Evolutionary conservation across 2,329 filamentous ascomycete species (phyloP), one percentile per base, ranked within the genome.

Genomic region (Acrodontium crateriforme): DNA sequence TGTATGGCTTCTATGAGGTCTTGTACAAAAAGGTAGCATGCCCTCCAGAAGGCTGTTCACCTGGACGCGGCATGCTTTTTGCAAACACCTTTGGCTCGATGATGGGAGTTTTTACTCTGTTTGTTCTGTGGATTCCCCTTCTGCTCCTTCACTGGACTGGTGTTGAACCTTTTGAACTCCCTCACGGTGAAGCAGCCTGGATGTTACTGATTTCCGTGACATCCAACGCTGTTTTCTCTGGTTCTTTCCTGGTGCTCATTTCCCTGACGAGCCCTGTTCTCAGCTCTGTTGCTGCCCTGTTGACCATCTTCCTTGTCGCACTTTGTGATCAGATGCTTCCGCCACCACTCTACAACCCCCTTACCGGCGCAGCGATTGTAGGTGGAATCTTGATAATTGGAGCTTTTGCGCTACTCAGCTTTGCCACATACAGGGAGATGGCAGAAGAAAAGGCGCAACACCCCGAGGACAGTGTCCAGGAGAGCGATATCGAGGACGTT

Each of bases 1-100:
- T 98, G 11, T 98, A 98, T 53, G 89, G 89, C 1, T 74, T 98
- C 25, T 98, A 98, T 56, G 89, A 98, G 55, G 89, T 98, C 5
- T 56, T 98, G 20, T 98, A 98, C 62, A 98, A 98, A 64, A 75
- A 77, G 34, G 74, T 76, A 34, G 87, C 87, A 9, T 98, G 89
- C 50, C 89, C 89, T 8, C 89, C 89, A 0, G 85, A 94, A 41
- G 85, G 84, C 27, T 80, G 76, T 29, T 77, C 71, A 23, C 72
- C 89, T 0, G 73, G 70, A n/a, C 74, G 85, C n/a, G 85, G 84
- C 43, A 89, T 92, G 65, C 75, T 95, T 35, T 95, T 98, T 44
- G 85, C 89, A 45, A 95, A 92, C 52, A 78, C 80, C 0, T 89
- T 95, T 47, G 89, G 83, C 29, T 81, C 75, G 39, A 62, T 87